phyloP scores from a whole-genome alignment of 805 yeast species.

The Tetrapisispora arboricola region DNA sequence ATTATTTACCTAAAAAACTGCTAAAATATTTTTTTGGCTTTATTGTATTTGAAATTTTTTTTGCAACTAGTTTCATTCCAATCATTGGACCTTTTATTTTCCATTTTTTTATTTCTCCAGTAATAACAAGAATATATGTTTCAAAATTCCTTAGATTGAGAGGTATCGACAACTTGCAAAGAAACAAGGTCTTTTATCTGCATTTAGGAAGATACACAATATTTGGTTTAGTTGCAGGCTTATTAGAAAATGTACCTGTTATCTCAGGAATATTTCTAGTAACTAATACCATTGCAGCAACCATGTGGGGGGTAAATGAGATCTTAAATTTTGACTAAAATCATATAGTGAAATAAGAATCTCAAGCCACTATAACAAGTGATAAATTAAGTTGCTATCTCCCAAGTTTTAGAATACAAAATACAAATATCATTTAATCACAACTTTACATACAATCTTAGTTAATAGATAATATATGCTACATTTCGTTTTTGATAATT shows the following conservation, averaged over 20 bases:
- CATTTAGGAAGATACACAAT: slow-evolving; percentile 23
- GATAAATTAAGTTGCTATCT: not conserved
- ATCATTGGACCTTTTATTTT: slow-evolving; percentile 24
- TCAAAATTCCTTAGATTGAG: slow-evolving; percentile 17
- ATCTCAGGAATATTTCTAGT: slow-evolving; percentile 19
- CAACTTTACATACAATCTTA: no score
- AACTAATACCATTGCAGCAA: slow-evolving; percentile 19
- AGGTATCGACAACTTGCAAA: slow-evolving; percentile 13
- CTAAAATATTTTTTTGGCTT: slow-evolving; percentile 13
- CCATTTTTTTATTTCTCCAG: slow-evolving; percentile 19
- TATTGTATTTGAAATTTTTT: slow-evolving; percentile 7
- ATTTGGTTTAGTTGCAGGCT: slow-evolving; percentile 23
- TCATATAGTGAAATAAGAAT: no score
- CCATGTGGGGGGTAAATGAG: slow-evolving; percentile 16
- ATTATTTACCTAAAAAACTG: slow-evolving; percentile 21
- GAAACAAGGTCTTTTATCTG: slow-evolving; percentile 15
- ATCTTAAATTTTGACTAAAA: slow-evolving; percentile 1
- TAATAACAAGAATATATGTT: slow-evolving; percentile 21
- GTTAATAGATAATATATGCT: not conserved
- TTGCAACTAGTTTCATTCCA: slow-evolving; percentile 22
- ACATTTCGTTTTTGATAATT: not conserved
- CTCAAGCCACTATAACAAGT: not conserved
- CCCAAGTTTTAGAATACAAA: no score
- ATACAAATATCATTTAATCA: no score
- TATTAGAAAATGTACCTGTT: slow-evolving; percentile 23